phyloP scores from a whole-genome alignment of 176 grass and related monocot genomes.

The Rhipidocladum racemiflorum region DNA sequence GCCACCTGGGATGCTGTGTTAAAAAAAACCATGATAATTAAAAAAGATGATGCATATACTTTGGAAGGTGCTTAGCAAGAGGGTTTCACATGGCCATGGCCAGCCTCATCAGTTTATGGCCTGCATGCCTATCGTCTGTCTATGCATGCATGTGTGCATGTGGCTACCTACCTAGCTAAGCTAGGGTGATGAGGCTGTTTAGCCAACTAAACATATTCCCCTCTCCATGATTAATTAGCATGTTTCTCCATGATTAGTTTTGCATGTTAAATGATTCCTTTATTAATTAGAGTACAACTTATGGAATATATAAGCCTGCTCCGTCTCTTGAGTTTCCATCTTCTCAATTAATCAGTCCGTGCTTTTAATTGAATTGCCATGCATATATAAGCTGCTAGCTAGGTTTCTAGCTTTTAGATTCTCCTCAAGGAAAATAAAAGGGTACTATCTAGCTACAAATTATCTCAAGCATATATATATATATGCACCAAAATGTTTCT shows the following conservation, averaged over 20 bases:
- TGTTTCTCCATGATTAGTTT: constrained; percentile 55
- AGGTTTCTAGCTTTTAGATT: neutral
- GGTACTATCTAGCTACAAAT: no score
- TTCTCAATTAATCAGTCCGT: neutral
- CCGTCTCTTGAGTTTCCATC: neutral
- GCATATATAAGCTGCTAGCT: neutral
- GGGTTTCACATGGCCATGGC: constrained; percentile 56
- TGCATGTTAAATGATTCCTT: constrained; percentile 51
- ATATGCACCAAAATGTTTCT: neutral
- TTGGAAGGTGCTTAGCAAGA: constrained; percentile 78
- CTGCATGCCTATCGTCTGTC: no score
- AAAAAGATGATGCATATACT: neutral
- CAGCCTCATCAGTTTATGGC: constrained; percentile 28
- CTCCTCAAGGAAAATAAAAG: neutral
- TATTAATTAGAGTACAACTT: neutral
- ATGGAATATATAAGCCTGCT: neutral
- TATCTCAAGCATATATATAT: neutral
- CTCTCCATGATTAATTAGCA: constrained; percentile 54
- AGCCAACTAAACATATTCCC: constrained; percentile 38
- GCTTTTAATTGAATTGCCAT: neutral
- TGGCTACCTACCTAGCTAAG: constrained; percentile 34
- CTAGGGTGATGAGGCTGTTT: neutral
- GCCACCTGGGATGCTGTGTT: neutral
- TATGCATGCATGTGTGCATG: constrained; percentile 27
- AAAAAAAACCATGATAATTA: neutral